Base-by-base conservation (phyloP, 2,329 filamentous ascomycete genomes). In the Malbranchea zuffiana region DNA sequence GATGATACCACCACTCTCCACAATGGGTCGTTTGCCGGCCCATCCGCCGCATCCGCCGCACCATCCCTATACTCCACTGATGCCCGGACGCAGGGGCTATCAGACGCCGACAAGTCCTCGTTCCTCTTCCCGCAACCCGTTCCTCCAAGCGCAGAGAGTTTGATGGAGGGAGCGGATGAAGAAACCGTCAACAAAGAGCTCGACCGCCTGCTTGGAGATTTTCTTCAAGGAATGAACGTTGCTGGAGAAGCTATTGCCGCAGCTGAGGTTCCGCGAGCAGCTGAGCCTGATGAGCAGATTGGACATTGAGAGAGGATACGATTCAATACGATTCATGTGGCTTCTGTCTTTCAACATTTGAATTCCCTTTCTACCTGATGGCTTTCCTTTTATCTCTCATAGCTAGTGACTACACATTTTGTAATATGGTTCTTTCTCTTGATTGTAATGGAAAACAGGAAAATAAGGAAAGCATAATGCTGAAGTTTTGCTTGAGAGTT, bases 191-290 rank as follows among this genome's bases (percentile, higher is more conserved):
- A 54, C 4, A 51, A 48, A 3, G 63, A 67, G 43, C 44, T 67
- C 37, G 57, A 62, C 42, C 49, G 63, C 16, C 42, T 67, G 32
- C 46, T 67, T 5, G 56, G 51, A 20, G 56, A 59, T 32, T 59
- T 65, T 39, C 44, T 61, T 25, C 53, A 52, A 39, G 59, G 59
- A 6, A 47, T 66, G 13, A 51, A 51, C 4, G 55, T 55, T 1
- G 61, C 60, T 6, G 54, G 54, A 3, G 53, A 61, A 39, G 56
- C 42, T 51, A 36, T 49, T 8, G 45, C 45, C 13, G 36, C 26
- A 2, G 41, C 42, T 8, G 44, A 49, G 19, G 27, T 19, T 4
- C 40, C 34, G 13, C 42, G 44, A 20, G 35, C 41, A 8, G 39
- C 42, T 23, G 48, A n/a, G n/a, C n/a, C n/a, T n/a, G n/a, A n/a